phyloP scores from a whole-genome alignment of 208 protist species.

The Polymyxa betae region DNA sequence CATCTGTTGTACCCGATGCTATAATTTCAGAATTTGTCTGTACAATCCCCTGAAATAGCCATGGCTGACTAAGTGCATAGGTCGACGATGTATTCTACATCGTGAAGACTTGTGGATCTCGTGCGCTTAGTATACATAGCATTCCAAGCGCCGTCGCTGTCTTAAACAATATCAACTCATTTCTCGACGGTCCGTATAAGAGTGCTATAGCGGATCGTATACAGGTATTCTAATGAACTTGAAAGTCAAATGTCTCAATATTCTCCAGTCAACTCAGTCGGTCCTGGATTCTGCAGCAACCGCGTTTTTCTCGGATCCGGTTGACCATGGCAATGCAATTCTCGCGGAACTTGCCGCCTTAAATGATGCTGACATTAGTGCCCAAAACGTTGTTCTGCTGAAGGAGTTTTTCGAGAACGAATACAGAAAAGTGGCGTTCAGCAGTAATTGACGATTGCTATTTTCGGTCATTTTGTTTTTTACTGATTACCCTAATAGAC shows the following conservation, averaged over 20 bases:
- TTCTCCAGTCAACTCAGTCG: neutral
- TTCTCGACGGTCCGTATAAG: constrained; percentile 14
- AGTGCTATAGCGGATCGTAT: neutral
- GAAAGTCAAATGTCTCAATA: neutral
- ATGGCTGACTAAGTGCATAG: neutral
- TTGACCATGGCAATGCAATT: neutral
- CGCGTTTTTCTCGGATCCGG: constrained; percentile 16
- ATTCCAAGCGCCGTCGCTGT: constrained; percentile 12
- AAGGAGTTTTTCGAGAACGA: constrained; percentile 47
- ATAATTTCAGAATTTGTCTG: neutral
- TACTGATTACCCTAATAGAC: neutral
- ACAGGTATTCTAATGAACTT: neutral
- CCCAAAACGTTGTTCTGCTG: constrained; percentile 31
- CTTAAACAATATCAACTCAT: constrained; percentile 43
- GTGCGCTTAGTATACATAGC: constrained; percentile 11
- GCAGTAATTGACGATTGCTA: neutral
- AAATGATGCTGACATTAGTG: constrained; percentile 37
- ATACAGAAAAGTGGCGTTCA: neutral
- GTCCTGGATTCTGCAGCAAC: neutral
- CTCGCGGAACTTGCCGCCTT: neutral
- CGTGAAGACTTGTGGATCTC: constrained; percentile 1
- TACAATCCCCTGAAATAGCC: neutral
- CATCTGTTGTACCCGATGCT: neutral
- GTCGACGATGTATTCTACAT: constrained; percentile 54
- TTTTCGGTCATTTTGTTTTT: neutral